phyloP scores from a whole-genome alignment of 2,329 filamentous ascomycete species.

The Aspergillus thermomutatus region DNA sequence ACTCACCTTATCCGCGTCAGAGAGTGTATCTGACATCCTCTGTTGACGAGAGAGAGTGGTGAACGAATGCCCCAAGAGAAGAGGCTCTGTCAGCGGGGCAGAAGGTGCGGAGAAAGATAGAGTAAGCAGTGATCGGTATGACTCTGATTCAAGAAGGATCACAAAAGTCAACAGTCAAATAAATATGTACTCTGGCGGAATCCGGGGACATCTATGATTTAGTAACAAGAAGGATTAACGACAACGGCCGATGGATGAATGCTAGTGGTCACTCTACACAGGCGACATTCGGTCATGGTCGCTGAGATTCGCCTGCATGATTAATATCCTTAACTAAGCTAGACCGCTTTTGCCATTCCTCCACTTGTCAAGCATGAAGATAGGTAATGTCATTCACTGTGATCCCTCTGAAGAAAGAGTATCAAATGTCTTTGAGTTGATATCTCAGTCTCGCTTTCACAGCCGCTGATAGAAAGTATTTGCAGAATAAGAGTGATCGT shows the following conservation, averaged over 20 bases:
- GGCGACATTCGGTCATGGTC: conserved; percentile 29
- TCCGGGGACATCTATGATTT: not conserved
- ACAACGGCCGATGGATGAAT: not conserved
- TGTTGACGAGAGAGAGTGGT: not conserved
- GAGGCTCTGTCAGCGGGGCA: conserved; percentile 1
- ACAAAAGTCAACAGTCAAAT: not conserved
- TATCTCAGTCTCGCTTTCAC: conserved; percentile 11
- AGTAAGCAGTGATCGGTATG: not conserved
- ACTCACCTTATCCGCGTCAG: conserved; percentile 50
- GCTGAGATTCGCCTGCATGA: conserved; percentile 26
- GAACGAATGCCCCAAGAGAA: conserved; percentile 1
- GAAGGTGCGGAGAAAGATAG: conserved; percentile 4
- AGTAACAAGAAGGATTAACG: not conserved
- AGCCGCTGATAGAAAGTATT: conserved; percentile 11
- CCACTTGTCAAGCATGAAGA: not conserved
- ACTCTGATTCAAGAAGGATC: not conserved
- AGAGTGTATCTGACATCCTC: conserved; percentile 44
- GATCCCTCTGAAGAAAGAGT: not conserved
- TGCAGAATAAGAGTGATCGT: conserved; percentile 1
- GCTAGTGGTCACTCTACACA: conserved; percentile 4
- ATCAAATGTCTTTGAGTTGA: not conserved
- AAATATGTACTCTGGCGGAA: not conserved
- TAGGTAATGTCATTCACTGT: not conserved
- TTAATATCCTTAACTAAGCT: conserved; percentile 22
- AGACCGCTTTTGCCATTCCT: not conserved